Conservation (phyloP, 2,329 filamentous ascomycete species). For the Apiospora hydei region DNA sequence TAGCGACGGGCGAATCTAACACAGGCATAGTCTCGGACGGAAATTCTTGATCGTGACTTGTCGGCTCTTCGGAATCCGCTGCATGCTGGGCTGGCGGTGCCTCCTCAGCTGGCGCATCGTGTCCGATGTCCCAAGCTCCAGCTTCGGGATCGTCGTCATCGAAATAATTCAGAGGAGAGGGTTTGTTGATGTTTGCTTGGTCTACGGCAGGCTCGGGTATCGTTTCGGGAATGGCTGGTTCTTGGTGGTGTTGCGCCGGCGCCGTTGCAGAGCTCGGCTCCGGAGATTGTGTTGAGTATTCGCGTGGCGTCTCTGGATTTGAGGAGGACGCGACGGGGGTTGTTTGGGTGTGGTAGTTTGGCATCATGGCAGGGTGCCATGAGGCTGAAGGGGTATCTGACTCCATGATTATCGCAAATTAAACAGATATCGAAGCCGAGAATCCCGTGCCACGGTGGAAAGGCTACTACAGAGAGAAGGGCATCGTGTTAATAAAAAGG, state of each 20-base stretch:
- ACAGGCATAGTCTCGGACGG: constrained; percentile 28
- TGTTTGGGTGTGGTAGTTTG: constrained; percentile 44
- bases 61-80: constrained; percentile 27
- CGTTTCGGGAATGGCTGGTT: constrained; percentile 27
- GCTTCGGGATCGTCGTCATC: constrained; percentile 37
- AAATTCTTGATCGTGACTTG: constrained; percentile 28
- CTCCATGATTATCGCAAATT: constrained; percentile 48
- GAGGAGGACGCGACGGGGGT: neutral
- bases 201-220: constrained; percentile 29
- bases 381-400: constrained; percentile 51
- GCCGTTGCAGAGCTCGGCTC: constrained; percentile 3
- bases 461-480: constrained; percentile 7
- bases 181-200: constrained; percentile 29
- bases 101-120: constrained; percentile 21
- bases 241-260: constrained; percentile 24
- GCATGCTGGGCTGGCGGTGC: constrained; percentile 23
- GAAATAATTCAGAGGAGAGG: constrained; percentile 36
- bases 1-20: constrained; percentile 30
- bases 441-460: constrained; percentile 29
- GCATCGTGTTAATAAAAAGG: constrained; percentile 2
- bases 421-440: constrained; percentile 38
- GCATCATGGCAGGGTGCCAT: constrained; percentile 62
- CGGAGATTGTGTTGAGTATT: constrained; percentile 9
- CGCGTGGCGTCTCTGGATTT: constrained; percentile 27
- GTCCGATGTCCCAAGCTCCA: constrained; percentile 38